Evolutionary conservation across 225 moss, liverwort and hornwort species (phyloP), one percentile per base, ranked within the genome.

Genomic region (Neckera pumila): DNA sequence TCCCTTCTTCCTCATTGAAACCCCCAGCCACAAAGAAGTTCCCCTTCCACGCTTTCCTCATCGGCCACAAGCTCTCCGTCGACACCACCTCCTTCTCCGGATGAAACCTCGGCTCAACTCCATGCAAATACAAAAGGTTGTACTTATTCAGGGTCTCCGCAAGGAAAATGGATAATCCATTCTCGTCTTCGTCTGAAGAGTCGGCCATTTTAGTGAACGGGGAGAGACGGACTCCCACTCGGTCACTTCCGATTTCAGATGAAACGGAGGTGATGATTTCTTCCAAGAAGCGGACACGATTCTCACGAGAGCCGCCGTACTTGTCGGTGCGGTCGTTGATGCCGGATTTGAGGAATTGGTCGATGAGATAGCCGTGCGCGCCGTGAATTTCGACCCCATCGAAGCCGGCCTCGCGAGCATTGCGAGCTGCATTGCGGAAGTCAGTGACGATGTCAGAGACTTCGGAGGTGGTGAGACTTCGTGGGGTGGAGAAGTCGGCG

Each of bases 251-350:
- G 49, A 92, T 94, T 95, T n/a, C n/a, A n/a, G n/a, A n/a, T n/a
- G n/a, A n/a, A n/a, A n/a, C n/a, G n/a, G n/a, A n/a, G n/a, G n/a
- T n/a, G n/a, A n/a, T n/a, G n/a, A n/a, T n/a, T n/a, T n/a, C n/a
- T n/a, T n/a, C n/a, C n/a, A n/a, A n/a, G n/a, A n/a, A n/a, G n/a
- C n/a, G n/a, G n/a, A n/a, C n/a, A n/a, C n/a, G 49, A 92, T 94
- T 95, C 81, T 92, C 64, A 17, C 71, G 7, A 5, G 95, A 88
- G 0, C 95, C 93, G 6, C 96, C 96, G 73, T 96, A 96, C 78
- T 79, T 76, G 84, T 96, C 96, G 8, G 93, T 91, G 6, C 95
- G 88, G 70, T 95, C 93, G 85, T 96, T 96, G 89, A 92, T 82
- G 16, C 82, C 75, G 4, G 91, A 92, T 51, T 93, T 95, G 8